phyloP scores from a whole-genome alignment of 352 stramenopile species.

The Aphanomyces astaci region DNA sequence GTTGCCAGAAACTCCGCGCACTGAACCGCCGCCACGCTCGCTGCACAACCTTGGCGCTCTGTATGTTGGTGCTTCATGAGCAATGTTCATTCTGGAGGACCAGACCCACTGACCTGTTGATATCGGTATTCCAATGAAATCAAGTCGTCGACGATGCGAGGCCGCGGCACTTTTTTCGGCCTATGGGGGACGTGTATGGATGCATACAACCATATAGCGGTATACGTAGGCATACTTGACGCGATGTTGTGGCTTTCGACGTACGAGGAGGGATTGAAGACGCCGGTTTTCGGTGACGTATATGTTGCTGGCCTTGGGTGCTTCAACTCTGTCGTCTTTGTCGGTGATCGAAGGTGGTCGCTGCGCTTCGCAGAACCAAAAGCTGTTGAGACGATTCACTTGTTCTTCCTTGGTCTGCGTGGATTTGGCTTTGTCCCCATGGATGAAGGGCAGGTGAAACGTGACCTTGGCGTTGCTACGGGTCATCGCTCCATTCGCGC shows the following conservation, averaged over 20 bases:
- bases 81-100: neutral
- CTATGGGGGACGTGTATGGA: slow-evolving; percentile 20
- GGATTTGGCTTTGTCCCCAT: slow-evolving; percentile 8
- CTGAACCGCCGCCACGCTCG: slow-evolving; percentile 46
- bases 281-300: slow-evolving; percentile 64
- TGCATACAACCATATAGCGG: neutral
- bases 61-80: neutral
- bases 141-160: slow-evolving; percentile 67
- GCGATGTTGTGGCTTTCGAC: slow-evolving; percentile 34
- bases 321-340: neutral
- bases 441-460: slow-evolving; percentile 16
- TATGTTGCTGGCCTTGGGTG: slow-evolving; percentile 19
- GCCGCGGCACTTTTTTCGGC: slow-evolving; percentile 43
- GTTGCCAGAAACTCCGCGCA: slow-evolving; percentile 36
- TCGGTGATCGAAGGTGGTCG: neutral
- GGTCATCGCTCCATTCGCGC: neutral
- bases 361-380: slow-evolving; percentile 13
- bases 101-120: slow-evolving; percentile 25
- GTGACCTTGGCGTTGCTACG: neutral
- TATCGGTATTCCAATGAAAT: slow-evolving; percentile 53
- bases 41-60: slow-evolving; percentile 44
- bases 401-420: neutral
- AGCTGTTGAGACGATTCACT: slow-evolving; percentile 2
- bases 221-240: slow-evolving; percentile 31
- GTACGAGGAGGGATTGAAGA: slow-evolving; percentile 38